Percentiles rank a stretch among this genome's conserved stretches.
Conservation (phyloP, 148 eudicot genomes). For the Amaranthus hypochondriacus region DNA sequence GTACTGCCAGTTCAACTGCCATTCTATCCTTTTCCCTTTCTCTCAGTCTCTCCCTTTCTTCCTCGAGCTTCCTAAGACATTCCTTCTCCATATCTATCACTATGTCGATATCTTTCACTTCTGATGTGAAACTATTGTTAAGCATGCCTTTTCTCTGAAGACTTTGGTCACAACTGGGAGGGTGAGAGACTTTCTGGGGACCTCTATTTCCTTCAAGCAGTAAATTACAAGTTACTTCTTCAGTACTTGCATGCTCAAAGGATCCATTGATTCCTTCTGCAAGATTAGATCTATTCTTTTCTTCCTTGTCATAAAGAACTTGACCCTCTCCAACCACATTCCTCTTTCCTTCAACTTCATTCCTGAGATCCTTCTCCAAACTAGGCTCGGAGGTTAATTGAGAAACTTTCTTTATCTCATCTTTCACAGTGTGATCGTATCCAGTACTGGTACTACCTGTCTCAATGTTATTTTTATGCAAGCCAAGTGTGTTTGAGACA, state of each 20-base stretch:
- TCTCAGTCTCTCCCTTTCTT: conserved; percentile 90
- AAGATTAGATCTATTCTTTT: conserved; percentile 23
- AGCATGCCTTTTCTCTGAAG: conserved; percentile 33
- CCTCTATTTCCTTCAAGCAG: conserved; percentile 28
- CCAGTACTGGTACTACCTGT: conserved; percentile 22
- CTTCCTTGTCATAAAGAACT: conserved; percentile 18
- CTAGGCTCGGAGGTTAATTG: conserved; percentile 20
- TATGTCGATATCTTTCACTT: conserved; percentile 40
- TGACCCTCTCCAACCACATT: conserved; percentile 21
- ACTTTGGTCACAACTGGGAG: conserved; percentile 22
- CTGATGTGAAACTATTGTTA: conserved; percentile 21
- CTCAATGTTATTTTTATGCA: conserved; percentile 23
- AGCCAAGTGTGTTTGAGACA: conserved; percentile 20
- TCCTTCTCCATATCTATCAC: conserved; percentile 57
- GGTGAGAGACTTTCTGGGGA: conserved; percentile 23
- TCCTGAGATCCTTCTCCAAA: conserved; percentile 16
- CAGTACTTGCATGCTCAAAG: conserved; percentile 27
- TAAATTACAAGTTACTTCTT: conserved; percentile 26
- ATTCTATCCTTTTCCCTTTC: conserved; percentile 95
- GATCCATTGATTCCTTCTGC: conserved; percentile 29
- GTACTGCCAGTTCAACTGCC: conserved; percentile 65
- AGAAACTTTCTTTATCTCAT: conserved; percentile 9
- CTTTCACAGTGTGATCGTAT: conserved; percentile 17
- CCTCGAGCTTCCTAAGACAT: conserved; percentile 63
- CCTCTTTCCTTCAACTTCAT: conserved; percentile 28